Percentiles rank a stretch among this genome's conserved stretches.
phyloP scores from a whole-genome alignment of 2,329 filamentous ascomycete genomes.

The Pseudonectria foliicola region DNA sequence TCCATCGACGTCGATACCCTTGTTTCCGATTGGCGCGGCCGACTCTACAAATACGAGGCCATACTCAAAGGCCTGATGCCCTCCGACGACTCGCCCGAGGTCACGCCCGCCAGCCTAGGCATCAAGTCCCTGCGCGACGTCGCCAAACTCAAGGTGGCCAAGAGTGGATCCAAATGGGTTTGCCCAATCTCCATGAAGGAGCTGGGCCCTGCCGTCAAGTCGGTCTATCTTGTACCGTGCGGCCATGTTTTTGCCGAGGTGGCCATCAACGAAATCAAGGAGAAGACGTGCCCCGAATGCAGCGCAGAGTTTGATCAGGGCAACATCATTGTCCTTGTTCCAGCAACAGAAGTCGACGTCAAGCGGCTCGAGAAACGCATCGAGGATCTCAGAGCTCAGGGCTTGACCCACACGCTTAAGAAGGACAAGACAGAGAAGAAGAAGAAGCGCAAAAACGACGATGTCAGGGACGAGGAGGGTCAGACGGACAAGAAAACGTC shows the following conservation, averaged over 20 bases:
- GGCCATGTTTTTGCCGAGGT: slow-evolving; percentile 89
- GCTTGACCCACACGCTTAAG: slow-evolving; percentile 81
- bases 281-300: slow-evolving; percentile 62
- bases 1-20: slow-evolving; percentile 62
- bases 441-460: slow-evolving; percentile 58
- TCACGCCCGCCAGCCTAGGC: slow-evolving; percentile 40
- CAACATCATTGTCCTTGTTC: slow-evolving; percentile 77
- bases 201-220: slow-evolving; percentile 68
- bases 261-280: slow-evolving; percentile 72
- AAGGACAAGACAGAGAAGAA: slow-evolving; percentile 62
- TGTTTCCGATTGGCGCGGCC: slow-evolving; percentile 77
- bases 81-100: slow-evolving; percentile 49
- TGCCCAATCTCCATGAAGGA: slow-evolving; percentile 86
- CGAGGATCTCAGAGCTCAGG: slow-evolving; percentile 61
- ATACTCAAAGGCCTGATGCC: slow-evolving; percentile 59
- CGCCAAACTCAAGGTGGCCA: slow-evolving; percentile 69
- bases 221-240: slow-evolving; percentile 88
- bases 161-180: slow-evolving; percentile 53
- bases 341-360: slow-evolving; percentile 63
- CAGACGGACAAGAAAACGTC: slow-evolving; percentile 45
- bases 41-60: slow-evolving; percentile 91
- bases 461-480: slow-evolving; percentile 25
- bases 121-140: slow-evolving; percentile 81
- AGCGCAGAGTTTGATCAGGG: slow-evolving; percentile 63
- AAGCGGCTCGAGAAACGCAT: slow-evolving; percentile 58